Conservation (phyloP, 768 basidiomycete genomes). For the Amyloporia xantha region DNA sequence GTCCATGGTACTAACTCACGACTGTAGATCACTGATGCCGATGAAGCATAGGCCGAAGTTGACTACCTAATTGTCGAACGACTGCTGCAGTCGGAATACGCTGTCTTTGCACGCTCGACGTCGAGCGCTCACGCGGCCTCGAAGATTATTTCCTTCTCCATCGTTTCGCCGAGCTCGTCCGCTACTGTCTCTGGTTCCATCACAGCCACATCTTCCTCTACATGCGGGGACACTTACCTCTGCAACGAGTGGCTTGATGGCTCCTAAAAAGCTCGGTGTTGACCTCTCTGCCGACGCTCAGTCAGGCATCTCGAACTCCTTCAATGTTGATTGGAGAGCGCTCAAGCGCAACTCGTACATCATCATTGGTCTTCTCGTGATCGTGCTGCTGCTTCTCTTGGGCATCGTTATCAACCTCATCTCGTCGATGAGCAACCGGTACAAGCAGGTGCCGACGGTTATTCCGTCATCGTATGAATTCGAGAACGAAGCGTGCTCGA, state of each 20-base stretch:
- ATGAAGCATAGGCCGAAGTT: constrained; percentile 3
- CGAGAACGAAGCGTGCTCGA: constrained; percentile 2
- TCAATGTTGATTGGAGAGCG: background rate
- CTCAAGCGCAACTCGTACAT: constrained; percentile 13
- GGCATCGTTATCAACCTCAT: constrained; percentile 6
- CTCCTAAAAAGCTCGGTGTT: background rate
- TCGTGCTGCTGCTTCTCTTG: constrained; percentile 8
- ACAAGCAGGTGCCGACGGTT: background rate
- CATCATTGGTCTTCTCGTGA: constrained; percentile 10
- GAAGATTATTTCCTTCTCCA: background rate
- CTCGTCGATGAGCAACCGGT: background rate
- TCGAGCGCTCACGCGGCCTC: background rate
- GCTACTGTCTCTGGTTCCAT: too few species aligned
- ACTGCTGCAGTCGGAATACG: background rate
- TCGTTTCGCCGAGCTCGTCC: background rate
- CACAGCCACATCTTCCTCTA: background rate
- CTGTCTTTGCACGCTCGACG: background rate
- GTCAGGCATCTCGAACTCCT: background rate
- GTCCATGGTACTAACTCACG: background rate
- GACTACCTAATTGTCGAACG: background rate
- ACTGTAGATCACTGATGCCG: constrained; percentile 1
- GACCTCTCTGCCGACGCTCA: background rate
- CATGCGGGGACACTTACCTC: background rate
- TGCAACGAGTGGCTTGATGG: background rate
- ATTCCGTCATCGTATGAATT: constrained; percentile 2